phyloP scores from a whole-genome alignment of 129 eudicot genomes.

The sunflower (Helianthus annuus) region HanXRQr2.0-SUNRISE NC_035433.2:56703653-56704152 shows the following conservation, averaged over 20 bases:
- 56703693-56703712: too few species aligned
- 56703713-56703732: too few species aligned
- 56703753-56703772: constrained; percentile 12
- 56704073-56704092: constrained; percentile 64
- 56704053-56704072: constrained; percentile 90
- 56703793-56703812: neutral
- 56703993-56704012: constrained; percentile 66
- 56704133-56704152: constrained; percentile 27
- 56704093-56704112: constrained; percentile 48
- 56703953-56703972: constrained; percentile 39
- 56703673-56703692: too few species aligned
- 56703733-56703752: too few species aligned
- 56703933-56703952: constrained; percentile 38
- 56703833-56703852: too few species aligned
- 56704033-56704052: constrained; percentile 44
- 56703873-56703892: constrained; percentile 45
- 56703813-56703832: constrained; percentile 1
- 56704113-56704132: constrained; percentile 42
- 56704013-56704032: constrained; percentile 41
- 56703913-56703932: constrained; percentile 45
- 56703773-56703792: neutral
- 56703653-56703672: neutral
- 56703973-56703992: constrained; percentile 82
- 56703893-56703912: constrained; percentile 57
- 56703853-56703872: constrained; percentile 25